Base-by-base conservation (phyloP, 2,329 filamentous ascomycete genomes). In the Blastomyces gilchristii region DNA sequence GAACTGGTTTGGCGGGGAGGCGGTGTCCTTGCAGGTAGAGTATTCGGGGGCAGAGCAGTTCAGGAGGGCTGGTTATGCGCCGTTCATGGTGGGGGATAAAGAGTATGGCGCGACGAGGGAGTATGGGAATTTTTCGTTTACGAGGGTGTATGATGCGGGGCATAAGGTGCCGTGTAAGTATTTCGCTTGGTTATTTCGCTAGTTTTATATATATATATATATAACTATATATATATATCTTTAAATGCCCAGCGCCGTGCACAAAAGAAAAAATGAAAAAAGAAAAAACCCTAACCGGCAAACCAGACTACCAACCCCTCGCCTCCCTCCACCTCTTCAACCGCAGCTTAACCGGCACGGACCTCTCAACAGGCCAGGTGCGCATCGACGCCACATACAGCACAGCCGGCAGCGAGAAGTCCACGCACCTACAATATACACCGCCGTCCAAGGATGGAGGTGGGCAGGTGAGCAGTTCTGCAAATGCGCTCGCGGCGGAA, bases 311-410 rank as follows among this genome's bases (percentile, higher is more conserved):
- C 69, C 85, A 87, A 73, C 85, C 85, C 14, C 77, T 83, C 69
- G 84, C 84, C 3, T 77, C 82, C 2, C 79, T 86, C 63, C 80
- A 82, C 66, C 75, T 87, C 49, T 87, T 88, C 68, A 80, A 83
- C 37, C 81, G 86, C 39, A 83, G 85, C 56, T 76, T 88, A 67
- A 75, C 77, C 60, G 34, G 34, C 9, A 80, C 78, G 65, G 81
- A 84, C 56, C 73, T 87, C 39, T 78, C 83, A 1, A 82, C 81
- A 0, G 85, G 87, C 41, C 68, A 68, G 9, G 65, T 66, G 37
- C 69, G 72, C 63, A 66, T 77, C 60, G 70, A 68, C 50, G 64
- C 66, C 3, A 68, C 71, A 11, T 80, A 78, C 64, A 67, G 69
- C 9, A 80, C 79, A 0, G 67, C 70, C 14, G 80, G 81, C 0